Conservation (phyloP, 2,329 filamentous ascomycete genomes). For the Penicillium digitatum region DNA sequence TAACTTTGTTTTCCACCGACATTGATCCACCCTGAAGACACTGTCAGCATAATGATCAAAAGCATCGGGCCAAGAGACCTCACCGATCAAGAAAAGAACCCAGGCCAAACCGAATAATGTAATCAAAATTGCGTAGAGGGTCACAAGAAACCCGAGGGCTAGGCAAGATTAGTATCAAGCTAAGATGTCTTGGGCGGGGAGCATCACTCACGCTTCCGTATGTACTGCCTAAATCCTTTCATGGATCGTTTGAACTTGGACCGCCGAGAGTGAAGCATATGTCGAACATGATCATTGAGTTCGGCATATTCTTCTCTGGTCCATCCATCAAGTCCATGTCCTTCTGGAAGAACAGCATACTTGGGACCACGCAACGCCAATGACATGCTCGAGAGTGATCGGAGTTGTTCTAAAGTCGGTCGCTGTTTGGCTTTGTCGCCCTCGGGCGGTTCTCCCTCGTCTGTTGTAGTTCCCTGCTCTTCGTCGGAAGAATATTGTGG, state of each 20-base stretch:
- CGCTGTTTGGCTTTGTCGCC: constrained; percentile 25
- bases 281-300: constrained; percentile 79
- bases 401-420: constrained; percentile 25
- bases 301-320: constrained; percentile 67
- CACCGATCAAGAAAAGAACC: constrained; percentile 84
- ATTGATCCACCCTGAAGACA: constrained; percentile 67
- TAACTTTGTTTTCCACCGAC: constrained; percentile 69
- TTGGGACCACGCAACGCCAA: constrained; percentile 65
- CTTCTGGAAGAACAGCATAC: constrained; percentile 76
- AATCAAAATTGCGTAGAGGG: constrained; percentile 75
- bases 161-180: neutral
- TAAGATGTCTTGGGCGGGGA: neutral
- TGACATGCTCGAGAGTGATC: constrained; percentile 57
- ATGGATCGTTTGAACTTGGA: constrained; percentile 74
- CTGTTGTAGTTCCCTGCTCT: constrained; percentile 26
- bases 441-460: constrained; percentile 25
- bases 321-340: constrained; percentile 70
- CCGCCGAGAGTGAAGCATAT: constrained; percentile 78
- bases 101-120: constrained; percentile 81
- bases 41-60: neutral
- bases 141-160: constrained; percentile 78
- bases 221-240: constrained; percentile 77
- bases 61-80: constrained; percentile 7
- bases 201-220: constrained; percentile 59
- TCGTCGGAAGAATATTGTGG: constrained; percentile 39